A percentile compares a stretch with the other conserved stretches of the same genome.
Conservation (phyloP, 176 grass and related monocot species). For the Coix lacrymajobi region DNA sequence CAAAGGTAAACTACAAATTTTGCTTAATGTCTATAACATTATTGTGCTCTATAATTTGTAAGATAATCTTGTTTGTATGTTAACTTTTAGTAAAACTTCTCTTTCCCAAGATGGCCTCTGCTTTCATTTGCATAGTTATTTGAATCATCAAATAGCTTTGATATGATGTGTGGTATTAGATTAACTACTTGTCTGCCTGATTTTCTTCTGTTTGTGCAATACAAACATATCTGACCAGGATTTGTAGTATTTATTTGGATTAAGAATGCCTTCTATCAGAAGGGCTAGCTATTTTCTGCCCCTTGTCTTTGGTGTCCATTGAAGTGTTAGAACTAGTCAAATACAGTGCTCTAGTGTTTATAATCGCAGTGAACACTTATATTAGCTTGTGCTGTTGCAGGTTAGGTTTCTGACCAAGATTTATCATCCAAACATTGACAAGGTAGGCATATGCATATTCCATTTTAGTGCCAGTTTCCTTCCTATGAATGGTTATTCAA, state of each 20-base stretch:
- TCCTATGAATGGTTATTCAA: conserved; percentile 10
- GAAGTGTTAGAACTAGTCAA: not conserved
- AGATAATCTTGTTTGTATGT: not conserved
- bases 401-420: conserved; percentile 99
- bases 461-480: not conserved
- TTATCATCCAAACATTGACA: conserved; percentile 99
- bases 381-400: conserved; percentile 36
- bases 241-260: not conserved
- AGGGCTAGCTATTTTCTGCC: not conserved
- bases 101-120: not conserved
- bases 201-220: not conserved
- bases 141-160: not conserved
- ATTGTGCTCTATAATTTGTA: not conserved
- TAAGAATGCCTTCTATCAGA: not conserved
- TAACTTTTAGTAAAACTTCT: not conserved
- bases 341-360: not conserved
- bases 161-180: not conserved
- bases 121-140: not conserved
- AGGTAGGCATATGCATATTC: conserved; percentile 47
- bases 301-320: not conserved
- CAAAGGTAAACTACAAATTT: conserved; percentile 57
- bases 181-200: not conserved
- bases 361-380: not conserved
- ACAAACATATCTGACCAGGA: not conserved
- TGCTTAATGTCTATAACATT: not conserved